Base-by-base conservation (phyloP, 306 rosid species). In the Luffa aegyptiaca region DNA sequence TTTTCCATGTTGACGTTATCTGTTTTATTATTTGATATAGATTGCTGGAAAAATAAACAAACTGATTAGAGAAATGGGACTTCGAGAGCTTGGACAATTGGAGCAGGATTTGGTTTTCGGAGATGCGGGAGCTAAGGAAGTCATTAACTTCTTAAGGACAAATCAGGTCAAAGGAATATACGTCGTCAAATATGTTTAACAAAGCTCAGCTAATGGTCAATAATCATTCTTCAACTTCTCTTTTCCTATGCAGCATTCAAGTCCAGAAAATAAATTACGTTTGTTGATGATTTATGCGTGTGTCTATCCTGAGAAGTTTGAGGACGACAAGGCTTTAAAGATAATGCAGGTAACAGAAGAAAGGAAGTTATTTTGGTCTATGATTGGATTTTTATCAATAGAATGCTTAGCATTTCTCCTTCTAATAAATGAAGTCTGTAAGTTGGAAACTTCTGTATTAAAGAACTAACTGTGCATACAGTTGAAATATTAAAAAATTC, bases 31-130 rank as follows among this genome's bases (percentile, higher is more conserved):
- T 83, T 79, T 75, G 14, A 83, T 68, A 53, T 59, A 95, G 98
- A 85, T 95, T 65, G 97, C 97, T 75, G 97, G 98, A 81, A 91
- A 87, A 86, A 83, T 95, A 80, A 95, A 95, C 90, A 91, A 16
- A 85, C 86, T 88, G 68, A 95, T 95, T 79, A 89, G 90, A 83
- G 97, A 90, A 2, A 37, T 51, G 42, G 90, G 87, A 62, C 97
- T 95, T 64, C 86, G 96, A 83, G 93, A 86, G 37, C 97, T 95
- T 58, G 97, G 98, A 81, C 97, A 91, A 83, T 84, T 95, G 79
- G 98, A 95, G 86, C 97, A 95, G 84, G 97, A 95, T 88, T 96
- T 92, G 86, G 98, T 95, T 78, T 95, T 95, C 79, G 98, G 98
- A 65, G 97, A 95, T 83, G 97, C 97, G 18, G 96, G 87, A 87